Evolutionary conservation across 208 protist genomes (phyloP).

Genomic region (Acanthamoeba royreba): DNA sequence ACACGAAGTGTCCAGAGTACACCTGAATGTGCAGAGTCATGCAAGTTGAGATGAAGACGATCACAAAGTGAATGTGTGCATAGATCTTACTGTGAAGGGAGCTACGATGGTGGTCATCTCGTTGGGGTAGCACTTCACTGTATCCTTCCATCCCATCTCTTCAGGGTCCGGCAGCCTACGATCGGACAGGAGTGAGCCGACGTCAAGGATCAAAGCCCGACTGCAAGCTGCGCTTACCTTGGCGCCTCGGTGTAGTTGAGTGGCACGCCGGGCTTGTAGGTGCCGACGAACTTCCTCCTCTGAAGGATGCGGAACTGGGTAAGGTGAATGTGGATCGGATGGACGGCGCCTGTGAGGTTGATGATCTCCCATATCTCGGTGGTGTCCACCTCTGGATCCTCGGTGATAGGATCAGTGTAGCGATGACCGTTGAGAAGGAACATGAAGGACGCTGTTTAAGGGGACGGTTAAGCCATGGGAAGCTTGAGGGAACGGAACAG

Average conservation of each 20-base stretch:
- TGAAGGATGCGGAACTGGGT: constrained; percentile 27
- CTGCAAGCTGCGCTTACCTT: too few relatives aligned
- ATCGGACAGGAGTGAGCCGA: not conserved
- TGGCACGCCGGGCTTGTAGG: not conserved
- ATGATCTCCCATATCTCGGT: not conserved
- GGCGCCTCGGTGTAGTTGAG: constrained; percentile 12
- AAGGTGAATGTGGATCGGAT: not conserved
- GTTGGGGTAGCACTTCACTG: not conserved
- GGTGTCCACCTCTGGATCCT: not conserved
- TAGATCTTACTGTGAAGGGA: not conserved
- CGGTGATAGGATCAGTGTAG: not conserved
- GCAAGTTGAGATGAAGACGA: not conserved
- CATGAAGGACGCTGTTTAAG: not conserved
- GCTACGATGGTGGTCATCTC: not conserved
- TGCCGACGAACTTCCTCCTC: not conserved
- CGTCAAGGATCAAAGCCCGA: too few relatives aligned
- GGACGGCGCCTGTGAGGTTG: not conserved
- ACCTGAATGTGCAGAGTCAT: not conserved
- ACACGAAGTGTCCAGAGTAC: not conserved
- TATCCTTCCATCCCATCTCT: not conserved
- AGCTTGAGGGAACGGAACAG: not conserved
- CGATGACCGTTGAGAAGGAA: not conserved
- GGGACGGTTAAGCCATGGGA: not conserved
- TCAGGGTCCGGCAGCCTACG: not conserved
- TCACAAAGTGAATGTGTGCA: not conserved